A percentile compares a stretch with the other conserved stretches of the same genome.
Evolutionary conservation across 306 rosid species (phyloP).

Genomic region (Elaeagnus macrophylla): DNA sequence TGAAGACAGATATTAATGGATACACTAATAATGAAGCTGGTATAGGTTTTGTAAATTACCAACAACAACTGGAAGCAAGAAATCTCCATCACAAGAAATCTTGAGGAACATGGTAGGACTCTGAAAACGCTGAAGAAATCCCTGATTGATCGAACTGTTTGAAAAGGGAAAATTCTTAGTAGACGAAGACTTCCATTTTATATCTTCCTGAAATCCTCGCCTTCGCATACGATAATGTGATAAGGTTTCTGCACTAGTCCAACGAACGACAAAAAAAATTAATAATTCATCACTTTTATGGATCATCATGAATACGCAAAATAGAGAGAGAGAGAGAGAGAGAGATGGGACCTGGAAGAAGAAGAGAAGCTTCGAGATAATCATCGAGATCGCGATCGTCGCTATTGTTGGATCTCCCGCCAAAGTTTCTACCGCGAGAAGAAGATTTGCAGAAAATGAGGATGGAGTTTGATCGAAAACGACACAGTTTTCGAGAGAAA

Average conservation of each 20-base stretch:
- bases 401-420: constrained; percentile 34
- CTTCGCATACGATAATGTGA: constrained; percentile 64
- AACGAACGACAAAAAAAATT: constrained; percentile 1
- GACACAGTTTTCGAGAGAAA: constrained; percentile 20
- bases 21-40: not conserved
- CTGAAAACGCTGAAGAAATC: constrained; percentile 61
- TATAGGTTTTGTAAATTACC: constrained; percentile 34
- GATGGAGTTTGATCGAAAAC: constrained; percentile 24
- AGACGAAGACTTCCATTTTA: constrained; percentile 33
- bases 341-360: constrained; percentile 54
- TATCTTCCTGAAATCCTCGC: constrained; percentile 46
- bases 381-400: constrained; percentile 35
- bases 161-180: constrained; percentile 30
- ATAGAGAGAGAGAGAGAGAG: not conserved
- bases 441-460: constrained; percentile 54
- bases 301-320: too few species aligned
- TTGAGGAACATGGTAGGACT: constrained; percentile 87
- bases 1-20: not conserved
- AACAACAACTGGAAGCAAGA: constrained; percentile 83
- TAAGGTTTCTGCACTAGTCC: constrained; percentile 63
- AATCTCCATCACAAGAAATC: constrained; percentile 86
- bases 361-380: constrained; percentile 75
- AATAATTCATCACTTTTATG: not conserved
- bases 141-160: constrained; percentile 26
- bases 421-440: constrained; percentile 17